These are phyloP conservation scores for Triticum aestivum DNA, from an alignment of 176 grass and related monocot genomes.

Conservation along the genomic window DNA sequence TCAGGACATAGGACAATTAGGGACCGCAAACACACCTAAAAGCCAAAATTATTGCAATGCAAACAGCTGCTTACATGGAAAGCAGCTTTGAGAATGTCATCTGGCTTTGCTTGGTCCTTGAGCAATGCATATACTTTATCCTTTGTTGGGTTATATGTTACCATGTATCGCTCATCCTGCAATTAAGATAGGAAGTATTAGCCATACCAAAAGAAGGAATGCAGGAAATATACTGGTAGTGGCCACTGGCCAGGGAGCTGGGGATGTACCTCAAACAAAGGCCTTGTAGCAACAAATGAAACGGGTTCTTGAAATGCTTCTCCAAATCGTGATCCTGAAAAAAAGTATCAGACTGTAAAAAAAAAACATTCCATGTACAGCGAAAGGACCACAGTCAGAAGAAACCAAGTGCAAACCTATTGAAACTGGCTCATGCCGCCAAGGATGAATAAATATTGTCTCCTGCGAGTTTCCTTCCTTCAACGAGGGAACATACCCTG, in stretches of 20 bases:
- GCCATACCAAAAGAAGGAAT: background rate
- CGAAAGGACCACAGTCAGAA: background rate
- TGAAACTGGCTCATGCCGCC: conserved; percentile 76
- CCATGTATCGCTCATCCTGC: conserved; percentile 93
- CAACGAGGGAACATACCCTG: conserved; percentile 84
- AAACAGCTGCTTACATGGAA: conserved; percentile 76
- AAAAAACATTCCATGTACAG: conserved; percentile 1
- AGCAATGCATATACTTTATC: conserved; percentile 99
- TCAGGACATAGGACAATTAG: conserved; percentile 17
- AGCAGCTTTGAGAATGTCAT: conserved; percentile 96
- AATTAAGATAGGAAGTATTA: conserved; percentile 24
- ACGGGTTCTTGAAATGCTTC: conserved; percentile 96
- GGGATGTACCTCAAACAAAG: conserved; percentile 83
- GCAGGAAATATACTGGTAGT: background rate
- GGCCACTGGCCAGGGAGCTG: background rate
- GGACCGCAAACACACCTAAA: background rate
- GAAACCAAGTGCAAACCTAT: conserved; percentile 53
- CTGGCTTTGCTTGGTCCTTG: conserved; percentile 98
- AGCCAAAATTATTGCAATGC: background rate
- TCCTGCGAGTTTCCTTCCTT: conserved; percentile 96
- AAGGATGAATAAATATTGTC: conserved; percentile 93
- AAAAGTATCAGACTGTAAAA: conserved; percentile 11
- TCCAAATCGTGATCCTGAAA: conserved; percentile 82
- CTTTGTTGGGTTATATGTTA: conserved; percentile 93
- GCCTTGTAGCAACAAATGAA: conserved; percentile 75